phyloP scores from a whole-genome alignment of 352 stramenopile species.

The Pythium phragmiticola region DNA sequence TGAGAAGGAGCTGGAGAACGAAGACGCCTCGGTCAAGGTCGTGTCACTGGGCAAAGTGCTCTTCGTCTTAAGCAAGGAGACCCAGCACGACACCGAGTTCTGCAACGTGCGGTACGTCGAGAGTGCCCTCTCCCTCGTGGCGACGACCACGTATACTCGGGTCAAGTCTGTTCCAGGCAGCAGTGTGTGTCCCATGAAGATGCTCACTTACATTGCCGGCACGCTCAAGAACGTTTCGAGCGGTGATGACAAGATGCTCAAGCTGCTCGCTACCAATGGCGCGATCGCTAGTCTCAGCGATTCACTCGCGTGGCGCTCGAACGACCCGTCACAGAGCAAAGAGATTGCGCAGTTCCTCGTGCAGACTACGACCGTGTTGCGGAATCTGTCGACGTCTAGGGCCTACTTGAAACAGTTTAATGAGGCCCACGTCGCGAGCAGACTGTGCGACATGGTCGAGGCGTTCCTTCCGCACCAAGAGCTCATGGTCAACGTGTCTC shows the following conservation, averaged over 20 bases:
- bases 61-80: slow-evolving; percentile 78
- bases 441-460: slow-evolving; percentile 48
- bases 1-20: background rate
- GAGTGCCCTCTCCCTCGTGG: slow-evolving; percentile 44
- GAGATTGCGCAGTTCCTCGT: slow-evolving; percentile 72
- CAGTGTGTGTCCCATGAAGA: slow-evolving; percentile 30
- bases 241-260: slow-evolving; percentile 53
- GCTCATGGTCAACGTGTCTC: slow-evolving; percentile 75
- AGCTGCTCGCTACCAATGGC: slow-evolving; percentile 61
- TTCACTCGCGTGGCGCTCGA: slow-evolving; percentile 43
- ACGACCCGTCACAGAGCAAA: slow-evolving; percentile 29
- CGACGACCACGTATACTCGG: slow-evolving; percentile 11
- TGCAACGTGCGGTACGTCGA: slow-evolving; percentile 69
- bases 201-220: slow-evolving; percentile 67
- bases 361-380: slow-evolving; percentile 61
- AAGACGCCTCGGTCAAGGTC: slow-evolving; percentile 19
- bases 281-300: slow-evolving; percentile 56
- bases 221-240: slow-evolving; percentile 78
- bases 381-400: slow-evolving; percentile 65
- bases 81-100: slow-evolving; percentile 57
- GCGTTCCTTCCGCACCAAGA: slow-evolving; percentile 57
- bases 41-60: slow-evolving; percentile 52
- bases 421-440: slow-evolving; percentile 40
- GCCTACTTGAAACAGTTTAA: slow-evolving; percentile 72
- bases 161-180: background rate